Base-by-base conservation (phyloP, 169 alveolate genomes). In the Besnoitia besnoiti region DNA sequence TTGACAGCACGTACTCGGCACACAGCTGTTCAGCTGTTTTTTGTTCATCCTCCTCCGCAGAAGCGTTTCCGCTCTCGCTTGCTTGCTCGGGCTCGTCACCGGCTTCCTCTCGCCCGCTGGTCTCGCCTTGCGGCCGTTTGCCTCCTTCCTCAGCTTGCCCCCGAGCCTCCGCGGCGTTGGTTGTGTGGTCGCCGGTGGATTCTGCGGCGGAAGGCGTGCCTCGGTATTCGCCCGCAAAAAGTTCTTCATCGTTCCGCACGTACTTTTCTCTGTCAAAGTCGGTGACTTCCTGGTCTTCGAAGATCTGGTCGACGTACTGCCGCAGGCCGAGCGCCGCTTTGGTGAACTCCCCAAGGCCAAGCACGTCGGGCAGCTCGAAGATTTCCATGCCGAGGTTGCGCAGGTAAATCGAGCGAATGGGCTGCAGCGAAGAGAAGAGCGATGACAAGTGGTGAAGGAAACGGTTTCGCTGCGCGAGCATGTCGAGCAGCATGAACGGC, bases 381-480 rank as follows among this genome's bases (percentile, higher is more conserved):
- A 93, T 89, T 61, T 93, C 95, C 95, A 93, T 93, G 55, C 95
- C 95, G 49, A 93, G 92, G 44, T 93, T 88, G n/a, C 92, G 93
- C n/a, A 93, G 92, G 84, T 93, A 93, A 39, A 90, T 89, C 85
- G 95, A 93, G 14, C 89, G 95, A 46, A 91, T 82, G 89, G 91
- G 94, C 33, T 91, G 94, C 24, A 90, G 87, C 44, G 91, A 89
- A 19, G 82, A 90, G 33, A 91, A 91, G n/a, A 91, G 62, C 5
- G 94, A 62, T 19, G 94, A 91, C 14, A 93, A 59, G 50, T 89
- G 92, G 67, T 90, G 79, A 47, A 93, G 93, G 55, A 93, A 93
- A 47, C 44, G 92, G 46, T 85, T 93, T 21, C 95, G 49, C 55
- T 79, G 94, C 51, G 85, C 90, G 24, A 93, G 62, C 92, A 85